Base-by-base conservation (phyloP, 352 stramenopile genomes). In the Globisporangium uncinulatum region DNA sequence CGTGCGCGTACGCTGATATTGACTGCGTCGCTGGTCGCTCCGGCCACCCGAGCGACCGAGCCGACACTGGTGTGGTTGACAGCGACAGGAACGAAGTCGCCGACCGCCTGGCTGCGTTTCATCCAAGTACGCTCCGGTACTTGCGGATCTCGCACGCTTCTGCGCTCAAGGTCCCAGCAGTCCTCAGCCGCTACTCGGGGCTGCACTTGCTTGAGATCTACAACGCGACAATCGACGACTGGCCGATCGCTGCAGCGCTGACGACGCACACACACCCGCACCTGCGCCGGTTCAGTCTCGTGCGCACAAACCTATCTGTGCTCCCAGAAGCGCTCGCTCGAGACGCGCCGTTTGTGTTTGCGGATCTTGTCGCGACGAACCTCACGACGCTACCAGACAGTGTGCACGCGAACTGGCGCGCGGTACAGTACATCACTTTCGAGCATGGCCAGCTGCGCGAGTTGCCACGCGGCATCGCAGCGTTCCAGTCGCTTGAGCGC, bases 171-270 rank as follows among this genome's bases (percentile, higher is more conserved):
- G 48, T 74, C 1, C 63, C 66, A 2, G 9, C 47, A 4, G 39
- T 49, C 19, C 17, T 71, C 9, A 34, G 45, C 11, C 8, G 41
- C 10, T 71, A 66, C 39, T 32, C 21, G 6, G 62, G 56, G 9
- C 42, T 73, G 6, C n/a, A 63, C 14, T 47, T 42, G 39, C 13
- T 70, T 4, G 52, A 65, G 31, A 29, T 71, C 13, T 66, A 64
- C 49, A 69, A 71, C 57, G 52, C 58, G 31, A 67, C 67, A 6
- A 58, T 74, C n/a, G 10, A 31, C 19, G 55, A 69, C 31, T 74
- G 63, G 67, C 32, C 50, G 9, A 10, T 11, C 3, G 14, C 52
- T 1, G 57, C 63, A 1, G 21, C 59, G 0, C 51, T 74, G 43
- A 39, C 39, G 0, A 39, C 13, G 0, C 7, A 24, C 31, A 19